Evolutionary conservation across 257 asterid species (phyloP).

Genomic region (Solanum commersonii): DNA sequence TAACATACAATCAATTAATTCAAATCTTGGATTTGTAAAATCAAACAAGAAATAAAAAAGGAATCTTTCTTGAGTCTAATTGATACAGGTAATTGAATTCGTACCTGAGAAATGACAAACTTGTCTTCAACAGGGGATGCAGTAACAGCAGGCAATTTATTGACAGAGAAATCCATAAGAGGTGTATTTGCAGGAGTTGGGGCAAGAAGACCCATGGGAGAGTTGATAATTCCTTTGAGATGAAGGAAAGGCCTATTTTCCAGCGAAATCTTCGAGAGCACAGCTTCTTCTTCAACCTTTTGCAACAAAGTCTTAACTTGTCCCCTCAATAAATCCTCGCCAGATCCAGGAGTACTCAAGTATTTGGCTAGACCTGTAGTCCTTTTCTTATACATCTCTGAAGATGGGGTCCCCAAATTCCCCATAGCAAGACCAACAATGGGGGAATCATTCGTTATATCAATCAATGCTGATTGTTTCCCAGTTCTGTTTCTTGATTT

Average conservation of each 20-base stretch:
- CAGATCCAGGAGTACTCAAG: slow-evolving; percentile 62
- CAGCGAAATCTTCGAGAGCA: slow-evolving; percentile 28
- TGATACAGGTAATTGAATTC: neutral
- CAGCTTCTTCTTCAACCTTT: slow-evolving; percentile 87
- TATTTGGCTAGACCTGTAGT: neutral
- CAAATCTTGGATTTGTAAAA: neutral
- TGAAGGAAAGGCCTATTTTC: slow-evolving; percentile 38
- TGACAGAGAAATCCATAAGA: slow-evolving; percentile 23
- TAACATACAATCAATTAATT: neutral
- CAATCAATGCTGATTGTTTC: slow-evolving; percentile 61
- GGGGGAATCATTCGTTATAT: slow-evolving; percentile 90
- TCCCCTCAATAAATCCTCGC: slow-evolving; percentile 86
- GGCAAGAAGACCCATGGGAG: slow-evolving; percentile 53
- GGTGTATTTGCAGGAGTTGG: slow-evolving; percentile 96
- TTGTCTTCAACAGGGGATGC: slow-evolving; percentile 30
- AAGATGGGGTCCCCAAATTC: slow-evolving; percentile 67
- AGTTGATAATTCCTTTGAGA: slow-evolving; percentile 33
- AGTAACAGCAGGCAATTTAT: slow-evolving; percentile 7
- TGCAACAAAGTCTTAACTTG: slow-evolving; percentile 85
- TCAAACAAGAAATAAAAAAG: neutral
- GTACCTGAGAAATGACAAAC: slow-evolving; percentile 47
- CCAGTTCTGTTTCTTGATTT: slow-evolving; percentile 33
- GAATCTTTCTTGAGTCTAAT: neutral
- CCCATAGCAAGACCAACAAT: slow-evolving; percentile 90
- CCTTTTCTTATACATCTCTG: slow-evolving; percentile 59